A percentile compares a stretch with the other conserved stretches of the same genome.
These are phyloP conservation scores for Tulasnella sp. DNA, from an alignment of 768 basidiomycete species.

Conservation along the genomic window DNA sequence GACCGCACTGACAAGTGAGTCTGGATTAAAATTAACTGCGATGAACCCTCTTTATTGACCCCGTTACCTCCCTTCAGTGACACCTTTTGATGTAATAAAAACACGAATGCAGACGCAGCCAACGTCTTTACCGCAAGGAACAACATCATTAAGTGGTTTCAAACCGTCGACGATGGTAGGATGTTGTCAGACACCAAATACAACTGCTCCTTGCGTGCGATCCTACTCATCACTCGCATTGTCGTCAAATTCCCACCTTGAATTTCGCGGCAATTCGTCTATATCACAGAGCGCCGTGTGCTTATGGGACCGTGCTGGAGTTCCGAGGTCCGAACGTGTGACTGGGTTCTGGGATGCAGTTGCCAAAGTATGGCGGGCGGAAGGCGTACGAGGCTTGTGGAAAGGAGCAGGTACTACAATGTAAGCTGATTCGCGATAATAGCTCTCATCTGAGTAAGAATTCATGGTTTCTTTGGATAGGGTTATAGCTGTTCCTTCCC, in stretches of 20 bases:
- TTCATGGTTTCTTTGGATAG: slow-evolving; percentile 29
- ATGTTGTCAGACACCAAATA: slow-evolving; percentile 8
- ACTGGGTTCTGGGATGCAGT: slow-evolving; percentile 80
- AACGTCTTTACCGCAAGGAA: too few species aligned
- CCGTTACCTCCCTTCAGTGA: slow-evolving; percentile 49
- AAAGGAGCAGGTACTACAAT: slow-evolving; percentile 87
- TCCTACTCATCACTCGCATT: slow-evolving; percentile 3
- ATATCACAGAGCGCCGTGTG: slow-evolving; percentile 49
- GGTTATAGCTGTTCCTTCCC: slow-evolving; percentile 80
- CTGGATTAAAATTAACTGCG: slow-evolving; percentile 8
- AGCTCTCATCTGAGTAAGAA: background rate
- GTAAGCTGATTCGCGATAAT: slow-evolving; percentile 34
- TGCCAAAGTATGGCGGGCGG: slow-evolving; percentile 60
- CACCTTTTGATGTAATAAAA: slow-evolving; percentile 96
- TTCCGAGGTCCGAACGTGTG: slow-evolving; percentile 51
- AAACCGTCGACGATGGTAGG: slow-evolving; percentile 17
- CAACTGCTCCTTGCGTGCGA: slow-evolving; percentile 6
- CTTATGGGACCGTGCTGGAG: slow-evolving; percentile 60
- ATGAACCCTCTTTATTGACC: background rate
- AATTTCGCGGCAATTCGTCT: background rate
- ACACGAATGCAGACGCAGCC: slow-evolving; percentile 91
- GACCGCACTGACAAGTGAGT: slow-evolving; percentile 71
- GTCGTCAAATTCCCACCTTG: slow-evolving; percentile 3
- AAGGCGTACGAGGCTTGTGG: slow-evolving; percentile 82
- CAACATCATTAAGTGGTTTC: slow-evolving; percentile 16